Evolutionary conservation across 305 asterid species (phyloP).

Genomic region (Fraxinus baroniana): DNA sequence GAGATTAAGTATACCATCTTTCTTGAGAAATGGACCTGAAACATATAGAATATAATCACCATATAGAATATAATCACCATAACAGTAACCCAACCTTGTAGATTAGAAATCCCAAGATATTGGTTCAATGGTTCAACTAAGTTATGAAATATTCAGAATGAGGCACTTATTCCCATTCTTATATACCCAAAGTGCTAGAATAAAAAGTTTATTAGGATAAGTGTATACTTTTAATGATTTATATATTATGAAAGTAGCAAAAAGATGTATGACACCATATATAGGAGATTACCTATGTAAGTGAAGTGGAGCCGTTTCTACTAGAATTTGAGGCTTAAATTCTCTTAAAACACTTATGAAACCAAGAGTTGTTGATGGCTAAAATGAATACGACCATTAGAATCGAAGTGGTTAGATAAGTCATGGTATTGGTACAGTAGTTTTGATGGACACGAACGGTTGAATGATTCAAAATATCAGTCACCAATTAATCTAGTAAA

Average conservation of each 20-base stretch:
- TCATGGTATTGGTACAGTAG: not conserved
- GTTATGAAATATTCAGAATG: not conserved
- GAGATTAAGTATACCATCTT: not conserved
- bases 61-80: not conserved
- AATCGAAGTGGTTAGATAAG: not conserved
- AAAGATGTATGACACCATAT: not conserved
- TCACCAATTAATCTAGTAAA: not conserved
- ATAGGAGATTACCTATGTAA: too few relatives aligned
- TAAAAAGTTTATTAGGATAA: not conserved
- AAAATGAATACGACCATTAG: not conserved
- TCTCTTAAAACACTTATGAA: not conserved
- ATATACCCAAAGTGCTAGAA: not conserved
- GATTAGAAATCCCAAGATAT: too few relatives aligned
- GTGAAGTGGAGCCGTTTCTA: not conserved
- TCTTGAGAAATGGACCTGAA: not conserved
- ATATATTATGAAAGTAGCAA: not conserved
- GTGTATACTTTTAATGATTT: not conserved
- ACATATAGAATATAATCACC: not conserved
- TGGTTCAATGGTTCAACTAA: too few relatives aligned
- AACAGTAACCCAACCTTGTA: not conserved
- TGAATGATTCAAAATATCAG: not conserved
- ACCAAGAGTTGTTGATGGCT: not conserved
- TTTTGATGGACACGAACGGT: not conserved
- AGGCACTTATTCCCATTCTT: not conserved
- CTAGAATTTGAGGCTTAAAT: not conserved